Evolutionary conservation across 345 rosid species (phyloP), one percentile per base, ranked within the genome.

Genomic region (Boechera stricta): DNA sequence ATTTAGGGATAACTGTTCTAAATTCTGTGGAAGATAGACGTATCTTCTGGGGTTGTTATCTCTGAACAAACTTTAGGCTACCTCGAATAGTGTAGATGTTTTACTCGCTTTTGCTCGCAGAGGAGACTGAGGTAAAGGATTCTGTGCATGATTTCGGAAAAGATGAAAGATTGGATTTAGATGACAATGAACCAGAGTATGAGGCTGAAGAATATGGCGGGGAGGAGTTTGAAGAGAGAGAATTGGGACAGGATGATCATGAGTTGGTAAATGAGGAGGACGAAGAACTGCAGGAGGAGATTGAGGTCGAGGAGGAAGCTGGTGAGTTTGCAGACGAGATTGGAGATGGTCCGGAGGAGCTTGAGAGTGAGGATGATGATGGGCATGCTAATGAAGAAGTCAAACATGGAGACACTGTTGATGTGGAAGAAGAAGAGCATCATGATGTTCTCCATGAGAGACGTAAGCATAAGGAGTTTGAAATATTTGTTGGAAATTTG

Each of bases 381-480:
- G 89, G 74, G 52, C 88, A 85, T 82, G 84, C 69, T 38, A 82
- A 65, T 67, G 86, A 80, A 55, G 91, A 81, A 54, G 77, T 11
- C 31, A 83, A 74, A 65, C 97, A 85, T 72, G 81, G 73, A 16
- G 91, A 84, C 73, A 62, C 82, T 45, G 87, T 51, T 59, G 86
- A 87, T 61, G 83, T 75, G 66, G 88, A 84, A 33, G 89, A 77
- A 57, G 94, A 89, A 44, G 71, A 73, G 52, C 97, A 89, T 64
- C 90, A 85, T 72, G 91, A 87, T 10, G 73, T 91, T 77, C 80
- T 93, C 56, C 78, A 88, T 38, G 99, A 95, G 84, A 92, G 99
- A 77, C 87, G 93, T 42, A 95, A 90, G 82, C 93, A 96, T 45
- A 95, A 95, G 86, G 99, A 95, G 81, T 92, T 88, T 82, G 98